Base-by-base conservation (phyloP, 179 eudicot species). In the Vitellaria paradoxa region DNA sequence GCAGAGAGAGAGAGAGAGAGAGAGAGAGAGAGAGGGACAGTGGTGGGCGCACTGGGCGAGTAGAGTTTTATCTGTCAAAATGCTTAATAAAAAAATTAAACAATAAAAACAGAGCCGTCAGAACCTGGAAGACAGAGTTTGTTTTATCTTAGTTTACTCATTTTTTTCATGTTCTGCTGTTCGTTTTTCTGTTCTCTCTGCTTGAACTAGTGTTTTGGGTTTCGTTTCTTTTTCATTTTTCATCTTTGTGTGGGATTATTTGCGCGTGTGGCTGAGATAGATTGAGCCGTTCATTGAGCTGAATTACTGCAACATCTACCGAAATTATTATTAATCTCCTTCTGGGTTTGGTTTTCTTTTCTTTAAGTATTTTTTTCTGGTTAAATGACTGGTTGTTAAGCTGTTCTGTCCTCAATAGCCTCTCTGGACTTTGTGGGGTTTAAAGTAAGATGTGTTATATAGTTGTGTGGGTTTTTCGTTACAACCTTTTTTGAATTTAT, bases 221-320 rank as follows among this genome's bases (percentile, higher is more conserved):
- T 0, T 30, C 2, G 37, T 30, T 30, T 30, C 2, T 2, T 30
- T 30, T 30, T 30, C 37, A 30, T 2, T 30, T 30, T 30, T 30
- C 37, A 30, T 30, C 37, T 30, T 1, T 1, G 37, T 30, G 37
- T 30, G 37, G 2, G 52, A 56, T 70, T 46, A 20, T 20, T 6
- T 46, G 42, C 12, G 55, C 12, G 9, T 65, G 64, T 65, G 64
- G 78, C 30, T 55, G 70, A 26, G 14, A 67, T 55, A 66, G 53
- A 67, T 76, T 67, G 73, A 10, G 42, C 21, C 7, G 8, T 76
- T 66, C n/a, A 40, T 49, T 21, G 50, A 50, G 50, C 78, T 14
- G 55, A 67, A 76, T 76, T 52, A 55, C 11, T 30, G 64, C 50
- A 15, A 53, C 72, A 67, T 40, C 14, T 13, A 9, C 63, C 18